Evolutionary conservation across 2,329 filamentous ascomycete genomes (phyloP).

Genomic region (Fusarium sp.): DNA sequence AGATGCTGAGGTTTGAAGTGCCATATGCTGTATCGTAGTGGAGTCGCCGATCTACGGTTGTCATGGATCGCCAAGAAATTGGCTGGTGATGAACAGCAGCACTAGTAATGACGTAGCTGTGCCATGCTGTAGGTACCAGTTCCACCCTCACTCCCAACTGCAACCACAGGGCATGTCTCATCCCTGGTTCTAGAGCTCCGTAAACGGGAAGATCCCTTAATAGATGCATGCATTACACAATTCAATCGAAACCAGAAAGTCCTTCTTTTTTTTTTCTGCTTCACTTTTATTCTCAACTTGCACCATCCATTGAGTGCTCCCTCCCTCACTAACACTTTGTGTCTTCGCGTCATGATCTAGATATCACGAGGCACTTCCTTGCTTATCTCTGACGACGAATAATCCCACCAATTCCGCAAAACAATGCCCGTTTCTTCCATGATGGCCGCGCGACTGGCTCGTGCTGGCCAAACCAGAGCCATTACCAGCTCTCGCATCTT

Average conservation of each 20-base stretch:
- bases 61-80: constrained; percentile 35
- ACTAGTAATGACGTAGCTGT: constrained; percentile 33
- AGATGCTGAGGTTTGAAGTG: constrained; percentile 8
- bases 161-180: not conserved
- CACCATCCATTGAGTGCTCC: constrained; percentile 16
- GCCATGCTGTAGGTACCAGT: constrained; percentile 5
- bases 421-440: constrained; percentile 41
- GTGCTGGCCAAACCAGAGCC: constrained; percentile 24
- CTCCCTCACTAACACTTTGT: not conserved
- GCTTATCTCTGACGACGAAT: not conserved
- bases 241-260: constrained; percentile 1
- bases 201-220: constrained; percentile 26
- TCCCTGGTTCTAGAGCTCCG: constrained; percentile 28
- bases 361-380: constrained; percentile 3
- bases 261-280: constrained; percentile 1
- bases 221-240: constrained; percentile 24
- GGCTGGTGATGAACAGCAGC: constrained; percentile 11
- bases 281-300: not conserved
- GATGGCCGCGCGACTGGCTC: constrained; percentile 41
- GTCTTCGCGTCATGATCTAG: constrained; percentile 22
- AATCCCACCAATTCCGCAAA: not conserved
- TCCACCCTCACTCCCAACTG: constrained; percentile 1
- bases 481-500: constrained; percentile 26
- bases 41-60: constrained; percentile 32
- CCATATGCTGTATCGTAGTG: constrained; percentile 13